These are phyloP conservation scores for Amaranthus tricolor DNA, from an alignment of 179 eudicot species.

Conservation along the genomic window DNA sequence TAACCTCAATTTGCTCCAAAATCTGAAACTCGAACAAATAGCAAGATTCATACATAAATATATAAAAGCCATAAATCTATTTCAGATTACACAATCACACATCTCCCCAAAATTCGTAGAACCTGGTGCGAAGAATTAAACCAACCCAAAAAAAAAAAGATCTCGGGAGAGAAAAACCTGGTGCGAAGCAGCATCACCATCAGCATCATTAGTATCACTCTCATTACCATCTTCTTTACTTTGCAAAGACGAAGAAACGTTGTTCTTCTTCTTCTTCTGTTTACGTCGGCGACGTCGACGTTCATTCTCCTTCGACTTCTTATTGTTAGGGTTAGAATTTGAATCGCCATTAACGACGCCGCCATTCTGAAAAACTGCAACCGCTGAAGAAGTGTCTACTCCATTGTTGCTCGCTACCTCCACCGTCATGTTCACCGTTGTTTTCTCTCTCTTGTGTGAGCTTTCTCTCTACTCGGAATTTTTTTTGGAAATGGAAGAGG, in stretches of 20 bases:
- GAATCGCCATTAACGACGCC: constrained; percentile 38
- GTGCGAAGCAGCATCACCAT: constrained; percentile 44
- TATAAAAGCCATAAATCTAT: not conserved
- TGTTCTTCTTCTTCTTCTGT: constrained; percentile 72
- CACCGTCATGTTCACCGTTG: constrained; percentile 42
- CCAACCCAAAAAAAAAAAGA: not conserved
- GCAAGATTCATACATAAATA: not conserved
- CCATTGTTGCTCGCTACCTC: constrained; percentile 45
- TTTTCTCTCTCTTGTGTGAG: not conserved
- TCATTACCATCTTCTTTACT: constrained; percentile 28
- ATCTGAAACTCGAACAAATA: constrained; percentile 32
- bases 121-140: not conserved
- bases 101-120: not conserved
- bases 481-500: too few species aligned
- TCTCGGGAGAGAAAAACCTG: constrained; percentile 29
- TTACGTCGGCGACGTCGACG: constrained; percentile 75
- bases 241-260: constrained; percentile 16
- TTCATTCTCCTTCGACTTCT: constrained; percentile 63
- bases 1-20: constrained; percentile 60
- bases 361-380: constrained; percentile 20
- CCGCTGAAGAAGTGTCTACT: not conserved
- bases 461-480: not conserved
- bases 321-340: constrained; percentile 46
- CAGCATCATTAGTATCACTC: constrained; percentile 18
- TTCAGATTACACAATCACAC: not conserved